These are phyloP conservation scores for Alternaria sp. DNA, from an alignment of 2,329 filamentous ascomycete species.

Conservation along the genomic window DNA sequence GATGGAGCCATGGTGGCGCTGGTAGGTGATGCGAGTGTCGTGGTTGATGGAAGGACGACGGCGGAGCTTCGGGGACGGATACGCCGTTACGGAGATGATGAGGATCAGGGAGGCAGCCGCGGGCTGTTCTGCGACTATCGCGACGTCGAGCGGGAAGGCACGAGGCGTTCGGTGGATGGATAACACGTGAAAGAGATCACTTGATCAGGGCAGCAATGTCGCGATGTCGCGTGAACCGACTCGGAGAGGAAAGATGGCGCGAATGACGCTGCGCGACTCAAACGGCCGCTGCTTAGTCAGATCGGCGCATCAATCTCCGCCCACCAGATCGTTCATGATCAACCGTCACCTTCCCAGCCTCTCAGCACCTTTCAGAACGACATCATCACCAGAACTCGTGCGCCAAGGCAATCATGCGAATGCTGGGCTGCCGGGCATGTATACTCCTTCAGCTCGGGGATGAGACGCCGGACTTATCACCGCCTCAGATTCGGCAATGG, in stretches of 20 bases:
- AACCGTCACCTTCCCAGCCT: not conserved
- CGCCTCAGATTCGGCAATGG: not conserved
- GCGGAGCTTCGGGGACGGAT: slow-evolving; percentile 2
- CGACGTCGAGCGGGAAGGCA: not conserved
- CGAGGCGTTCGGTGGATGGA: not conserved
- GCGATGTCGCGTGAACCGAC: slow-evolving; percentile 22
- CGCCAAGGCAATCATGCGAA: not conserved
- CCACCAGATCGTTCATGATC: not conserved
- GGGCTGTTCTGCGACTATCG: not conserved
- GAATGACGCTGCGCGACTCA: slow-evolving; percentile 18
- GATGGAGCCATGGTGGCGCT: slow-evolving; percentile 36
- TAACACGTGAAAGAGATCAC: slow-evolving; percentile 3
- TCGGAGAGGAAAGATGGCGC: slow-evolving; percentile 18
- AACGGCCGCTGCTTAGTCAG: slow-evolving; percentile 18
- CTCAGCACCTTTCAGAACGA: not conserved
- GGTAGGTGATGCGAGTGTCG: slow-evolving; percentile 16
- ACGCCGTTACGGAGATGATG: slow-evolving; percentile 10
- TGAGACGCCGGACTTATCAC: not conserved
- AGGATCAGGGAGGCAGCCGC: slow-evolving; percentile 1
- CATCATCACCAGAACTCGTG: not conserved
- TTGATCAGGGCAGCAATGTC: slow-evolving; percentile 17
- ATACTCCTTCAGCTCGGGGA: not conserved
- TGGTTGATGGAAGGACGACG: slow-evolving; percentile 8
- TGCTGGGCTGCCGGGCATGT: not conserved
- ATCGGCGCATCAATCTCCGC: not conserved